Base-by-base conservation (phyloP, 2,329 filamentous ascomycete genomes). In the Colletotrichum noveboracense region DNA sequence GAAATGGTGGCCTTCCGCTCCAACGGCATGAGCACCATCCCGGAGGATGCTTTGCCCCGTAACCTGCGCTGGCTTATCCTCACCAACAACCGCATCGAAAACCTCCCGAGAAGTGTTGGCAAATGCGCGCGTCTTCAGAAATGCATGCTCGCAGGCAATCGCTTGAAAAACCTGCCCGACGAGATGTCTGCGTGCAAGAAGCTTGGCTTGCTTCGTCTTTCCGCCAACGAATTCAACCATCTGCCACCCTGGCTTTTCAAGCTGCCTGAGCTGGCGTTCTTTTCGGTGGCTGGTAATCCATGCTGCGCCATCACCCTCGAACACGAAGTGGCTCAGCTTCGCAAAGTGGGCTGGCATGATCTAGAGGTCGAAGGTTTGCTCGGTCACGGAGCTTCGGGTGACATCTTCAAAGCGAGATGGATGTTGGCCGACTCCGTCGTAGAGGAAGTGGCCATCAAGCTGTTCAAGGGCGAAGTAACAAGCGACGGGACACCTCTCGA, bases 131-230 rank as follows among this genome's bases (percentile, higher is more conserved):
- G 83, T 13, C 81, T 89, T 6, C 85, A 89, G 77, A 88, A 88
- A 79, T 88, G 87, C 77, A 87, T 88, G 86, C 79, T 89, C n/a
- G 84, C 87, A 2, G 87, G 87, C 16, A 89, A 89, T 77, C 79
- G 74, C n/a, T 81, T 89, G 28, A 78, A 76, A 1, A 66, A 64
- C 52, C 80, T 89, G 10, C 88, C 88, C 3, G 78, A 78, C 18
- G 82, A 84, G 66, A 87, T 89, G 86, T 80, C 80, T 6, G 78
- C 78, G n/a, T 89, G 87, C 81, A 81, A 79, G 58, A 85, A 86
- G 73, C 82, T 89, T 43, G 85, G 83, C 7, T 79, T 89, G 38
- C 79, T 89, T 55, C 83, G 88, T 28, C 80, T 89, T 36, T 86
- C 86, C 26, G 83, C 84, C 26, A 89, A 89, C 78, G 77, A 79